A percentile compares a stretch with the other conserved stretches of the same genome.
phyloP scores from a whole-genome alignment of 192 early-diverging fungal species.

The Jimgerdemannia lactiflua region DNA sequence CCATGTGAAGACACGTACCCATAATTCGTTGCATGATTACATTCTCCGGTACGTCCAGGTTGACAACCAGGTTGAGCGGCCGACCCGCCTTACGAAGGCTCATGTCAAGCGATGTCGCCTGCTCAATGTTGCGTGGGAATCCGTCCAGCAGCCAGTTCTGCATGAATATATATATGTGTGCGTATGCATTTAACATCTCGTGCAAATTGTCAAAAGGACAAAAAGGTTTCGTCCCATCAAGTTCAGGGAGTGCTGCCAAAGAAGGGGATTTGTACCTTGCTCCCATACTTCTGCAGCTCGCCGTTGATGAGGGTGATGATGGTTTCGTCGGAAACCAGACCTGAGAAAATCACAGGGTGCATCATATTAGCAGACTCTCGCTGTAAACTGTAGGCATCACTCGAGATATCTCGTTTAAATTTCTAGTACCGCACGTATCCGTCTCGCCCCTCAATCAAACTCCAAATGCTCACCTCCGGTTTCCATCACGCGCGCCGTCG shows the following conservation, averaged over 20 bases:
- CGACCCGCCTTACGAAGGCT: conserved; percentile 49
- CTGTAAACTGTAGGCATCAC: background rate
- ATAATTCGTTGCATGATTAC: conserved; percentile 89
- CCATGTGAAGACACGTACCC: conserved; percentile 32
- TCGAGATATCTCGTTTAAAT: background rate
- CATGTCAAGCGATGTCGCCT: conserved; percentile 74
- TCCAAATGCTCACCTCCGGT: conserved; percentile 24
- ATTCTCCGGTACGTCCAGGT: conserved; percentile 88
- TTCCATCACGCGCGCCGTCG: conserved; percentile 53
- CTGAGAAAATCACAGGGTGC: conserved; percentile 6
- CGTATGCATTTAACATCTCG: conserved; percentile 30
- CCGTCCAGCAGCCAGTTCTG: conserved; percentile 84
- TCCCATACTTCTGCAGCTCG: conserved; percentile 53
- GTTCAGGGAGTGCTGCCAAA: background rate
- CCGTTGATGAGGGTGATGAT: conserved; percentile 59
- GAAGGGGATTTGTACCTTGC: conserved; percentile 22
- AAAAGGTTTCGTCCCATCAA: conserved; percentile 19
- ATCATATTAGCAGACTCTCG: background rate
- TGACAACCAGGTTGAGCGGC: conserved; percentile 82
- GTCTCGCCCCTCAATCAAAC: background rate
- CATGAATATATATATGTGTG: conserved; percentile 16
- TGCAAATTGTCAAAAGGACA: conserved; percentile 29
- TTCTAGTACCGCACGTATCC: conserved; percentile 2
- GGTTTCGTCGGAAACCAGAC: conserved; percentile 70
- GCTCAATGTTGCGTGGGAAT: conserved; percentile 84